Evolutionary conservation across 768 basidiomycete genomes (phyloP).

Genomic region (Trametes gibbosa): DNA sequence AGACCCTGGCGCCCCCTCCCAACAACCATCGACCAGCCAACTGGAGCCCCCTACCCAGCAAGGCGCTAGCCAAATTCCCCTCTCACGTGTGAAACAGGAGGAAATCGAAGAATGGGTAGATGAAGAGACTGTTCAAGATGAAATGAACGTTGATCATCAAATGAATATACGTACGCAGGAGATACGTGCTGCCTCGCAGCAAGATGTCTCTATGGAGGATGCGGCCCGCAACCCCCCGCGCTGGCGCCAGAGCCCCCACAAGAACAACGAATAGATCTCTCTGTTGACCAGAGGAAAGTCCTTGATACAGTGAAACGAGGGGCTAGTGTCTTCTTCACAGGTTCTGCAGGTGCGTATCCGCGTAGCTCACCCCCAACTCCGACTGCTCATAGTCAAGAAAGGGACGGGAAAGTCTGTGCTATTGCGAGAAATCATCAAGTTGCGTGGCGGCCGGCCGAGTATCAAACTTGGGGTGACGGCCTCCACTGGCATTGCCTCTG

Average conservation of each 20-base stretch:
- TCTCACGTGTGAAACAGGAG: not conserved
- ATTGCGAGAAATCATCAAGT: constrained; percentile 67
- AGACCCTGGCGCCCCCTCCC: not conserved
- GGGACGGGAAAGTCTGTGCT: constrained; percentile 86
- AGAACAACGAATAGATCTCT: constrained; percentile 39
- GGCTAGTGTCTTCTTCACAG: constrained; percentile 80
- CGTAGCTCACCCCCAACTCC: not conserved
- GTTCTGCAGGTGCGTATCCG: constrained; percentile 62
- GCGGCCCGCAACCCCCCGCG: not conserved
- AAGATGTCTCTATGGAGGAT: not conserved
- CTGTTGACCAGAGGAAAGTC: constrained; percentile 50
- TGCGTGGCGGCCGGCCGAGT: constrained; percentile 35
- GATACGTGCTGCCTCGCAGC: not conserved
- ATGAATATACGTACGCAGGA: not conserved
- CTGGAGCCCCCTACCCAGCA: not conserved
- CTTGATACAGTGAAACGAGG: constrained; percentile 54
- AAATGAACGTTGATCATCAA: not conserved
- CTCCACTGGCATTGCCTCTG: constrained; percentile 74
- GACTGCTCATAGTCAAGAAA: constrained; percentile 20
- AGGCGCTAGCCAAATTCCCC: not conserved
- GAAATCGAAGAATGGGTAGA: not conserved
- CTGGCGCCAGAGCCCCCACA: not conserved
- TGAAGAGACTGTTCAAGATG: not conserved
- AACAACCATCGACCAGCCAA: not conserved
- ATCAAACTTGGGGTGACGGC: constrained; percentile 70